Evolutionary conservation across 768 basidiomycete species (phyloP).

Genomic region (Paxillus rubicundulus): DNA sequence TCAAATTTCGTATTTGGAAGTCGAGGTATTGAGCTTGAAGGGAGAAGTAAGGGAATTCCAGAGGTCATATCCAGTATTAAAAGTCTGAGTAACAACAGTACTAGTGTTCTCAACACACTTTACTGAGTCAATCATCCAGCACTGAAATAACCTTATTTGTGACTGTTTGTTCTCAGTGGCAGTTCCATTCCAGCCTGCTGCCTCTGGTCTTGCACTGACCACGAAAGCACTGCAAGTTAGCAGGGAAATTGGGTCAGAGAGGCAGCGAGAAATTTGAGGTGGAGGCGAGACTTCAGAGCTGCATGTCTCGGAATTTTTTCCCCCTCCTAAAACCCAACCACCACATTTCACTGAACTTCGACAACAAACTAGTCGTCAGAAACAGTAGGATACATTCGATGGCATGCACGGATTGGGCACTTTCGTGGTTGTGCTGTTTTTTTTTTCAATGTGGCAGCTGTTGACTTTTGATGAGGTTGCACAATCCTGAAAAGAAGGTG

Average conservation of each 20-base stretch:
- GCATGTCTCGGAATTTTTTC: constrained; percentile 8
- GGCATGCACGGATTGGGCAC: constrained; percentile 52
- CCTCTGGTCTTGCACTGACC: constrained; percentile 19
- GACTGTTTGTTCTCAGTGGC: constrained; percentile 19
- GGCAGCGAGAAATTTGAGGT: constrained; percentile 1
- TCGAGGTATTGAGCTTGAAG: constrained; percentile 39
- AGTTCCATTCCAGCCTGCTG: not conserved
- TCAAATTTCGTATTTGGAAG: constrained; percentile 46
- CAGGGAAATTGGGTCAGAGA: constrained; percentile 15
- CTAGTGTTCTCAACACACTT: no score
- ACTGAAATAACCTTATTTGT: constrained; percentile 4
- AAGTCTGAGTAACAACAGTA: not conserved
- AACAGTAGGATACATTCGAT: constrained; percentile 37
- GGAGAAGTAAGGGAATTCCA: constrained; percentile 55
- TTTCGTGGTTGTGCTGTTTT: not conserved
- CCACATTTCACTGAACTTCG: constrained; percentile 14
- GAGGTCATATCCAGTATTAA: constrained; percentile 12
- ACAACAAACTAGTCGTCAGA: not conserved
- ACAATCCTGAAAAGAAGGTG: constrained; percentile 17
- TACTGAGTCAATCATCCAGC: no score
- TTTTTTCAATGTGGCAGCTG: constrained; percentile 1
- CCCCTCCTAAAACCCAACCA: constrained; percentile 15
- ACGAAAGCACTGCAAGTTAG: constrained; percentile 25
- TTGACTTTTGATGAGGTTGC: constrained; percentile 2
- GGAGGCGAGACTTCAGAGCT: constrained; percentile 15